These are phyloP conservation scores for Eucalyptus tenuipes DNA, from an alignment of 345 rosid genomes.

Conservation along the genomic window DNA sequence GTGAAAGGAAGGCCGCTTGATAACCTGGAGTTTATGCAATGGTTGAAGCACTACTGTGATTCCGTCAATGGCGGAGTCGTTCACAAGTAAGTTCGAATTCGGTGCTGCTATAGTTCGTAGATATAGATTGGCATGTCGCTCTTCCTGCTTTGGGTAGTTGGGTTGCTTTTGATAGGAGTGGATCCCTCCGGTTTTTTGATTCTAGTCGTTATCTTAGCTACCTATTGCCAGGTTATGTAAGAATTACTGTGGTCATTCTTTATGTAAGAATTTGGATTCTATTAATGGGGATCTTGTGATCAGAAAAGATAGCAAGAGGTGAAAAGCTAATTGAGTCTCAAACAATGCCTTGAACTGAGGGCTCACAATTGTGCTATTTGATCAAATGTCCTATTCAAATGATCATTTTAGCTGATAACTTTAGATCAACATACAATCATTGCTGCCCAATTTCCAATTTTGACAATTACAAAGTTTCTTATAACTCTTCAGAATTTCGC, in stretches of 20 bases:
- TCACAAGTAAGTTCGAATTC: constrained; percentile 22
- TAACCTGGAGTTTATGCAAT: constrained; percentile 95
- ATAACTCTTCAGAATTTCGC: background rate
- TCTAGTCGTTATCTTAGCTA: background rate
- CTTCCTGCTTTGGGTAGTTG: background rate
- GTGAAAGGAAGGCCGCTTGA: constrained; percentile 96
- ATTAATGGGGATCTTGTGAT: background rate
- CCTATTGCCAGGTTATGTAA: background rate
- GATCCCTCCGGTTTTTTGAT: background rate
- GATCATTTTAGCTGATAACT: background rate
- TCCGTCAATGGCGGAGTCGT: constrained; percentile 54
- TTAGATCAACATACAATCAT: background rate
- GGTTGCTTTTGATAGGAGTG: background rate
- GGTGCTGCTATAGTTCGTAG: background rate
- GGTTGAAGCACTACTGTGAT: constrained; percentile 97
- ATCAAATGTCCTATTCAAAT: background rate
- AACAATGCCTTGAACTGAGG: background rate
- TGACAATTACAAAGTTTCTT: background rate
- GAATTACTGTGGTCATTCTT: background rate
- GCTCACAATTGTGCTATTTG: background rate
- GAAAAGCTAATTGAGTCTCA: background rate
- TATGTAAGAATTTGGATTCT: background rate
- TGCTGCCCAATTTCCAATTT: background rate
- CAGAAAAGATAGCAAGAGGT: background rate
- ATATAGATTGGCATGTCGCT: background rate